Base-by-base conservation (phyloP, 164 flowering plant genomes). In the Warburgia ugandensis region DNA sequence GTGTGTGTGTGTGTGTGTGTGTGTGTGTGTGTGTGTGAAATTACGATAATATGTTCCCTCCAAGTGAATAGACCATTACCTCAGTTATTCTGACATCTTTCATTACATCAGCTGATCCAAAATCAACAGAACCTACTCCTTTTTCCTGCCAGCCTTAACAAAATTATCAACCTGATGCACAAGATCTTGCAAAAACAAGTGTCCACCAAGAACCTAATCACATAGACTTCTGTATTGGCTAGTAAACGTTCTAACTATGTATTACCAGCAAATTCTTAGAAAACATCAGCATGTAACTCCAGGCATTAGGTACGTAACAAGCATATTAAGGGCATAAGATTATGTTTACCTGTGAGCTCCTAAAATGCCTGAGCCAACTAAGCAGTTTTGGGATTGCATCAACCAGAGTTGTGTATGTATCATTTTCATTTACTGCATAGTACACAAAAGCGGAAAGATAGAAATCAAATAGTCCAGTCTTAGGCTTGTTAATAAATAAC, bases 371-470 rank as follows among this genome's bases (percentile, higher is more conserved):
- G 52, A 89, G 75, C 97, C 99, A 89, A 41, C 71, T 70, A 43
- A 79, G 59, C 35, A 89, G 58, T 65, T 52, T 86, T 52, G 99
- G 97, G 58, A 86, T 69, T 38, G 92, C 89, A 32, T 70, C 84
- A 57, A 72, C 55, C 71, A 94, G 46, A 23, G 71, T 79, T 50
- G 54, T 68, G 29, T 48, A 55, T 28, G 73, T 68, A 50, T 89
- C 97, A 29, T 43, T 65, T 62, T 94, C 97, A 57, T 81, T 73
- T 39, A 60, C 99, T 94, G 82, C 81, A 78, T 38, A 52, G 14
- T n/a, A 21, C 54, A 76, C 11, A 64, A 23, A 55, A 45, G 48
- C 42, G 10, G 12, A 28, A 36, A 60, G 47, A n/a, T 45, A 27
- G 49, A 22, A 27, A 39, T 7, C 49, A 23, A 31, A 28, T 25